Evolutionary conservation across 192 early-diverging fungal genomes (phyloP).

Genomic region (Podila clonocystis): DNA sequence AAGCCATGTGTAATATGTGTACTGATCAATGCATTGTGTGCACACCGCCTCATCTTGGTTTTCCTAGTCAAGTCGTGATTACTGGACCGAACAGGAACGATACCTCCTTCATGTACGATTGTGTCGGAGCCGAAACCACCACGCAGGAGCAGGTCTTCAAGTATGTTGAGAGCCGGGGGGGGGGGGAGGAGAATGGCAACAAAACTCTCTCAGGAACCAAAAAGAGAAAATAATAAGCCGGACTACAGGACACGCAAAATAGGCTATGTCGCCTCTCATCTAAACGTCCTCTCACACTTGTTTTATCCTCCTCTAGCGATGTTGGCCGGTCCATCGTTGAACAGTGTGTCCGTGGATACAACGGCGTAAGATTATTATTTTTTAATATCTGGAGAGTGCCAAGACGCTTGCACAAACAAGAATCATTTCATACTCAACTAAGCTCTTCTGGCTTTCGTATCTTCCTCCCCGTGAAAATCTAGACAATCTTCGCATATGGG

Average conservation of each 20-base stretch:
- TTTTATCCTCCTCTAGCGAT: conserved; percentile 27
- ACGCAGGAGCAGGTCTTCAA: conserved; percentile 59
- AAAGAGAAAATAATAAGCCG: too few relatives aligned
- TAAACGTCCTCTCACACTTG: conserved; percentile 5
- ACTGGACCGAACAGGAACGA: conserved; percentile 64
- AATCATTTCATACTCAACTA: neutral
- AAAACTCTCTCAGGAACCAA: too few relatives aligned
- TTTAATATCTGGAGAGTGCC: neutral
- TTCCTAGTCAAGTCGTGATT: conserved; percentile 38
- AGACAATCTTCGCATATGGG: conserved; percentile 79
- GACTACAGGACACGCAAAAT: too few relatives aligned
- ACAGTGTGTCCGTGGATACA: conserved; percentile 75
- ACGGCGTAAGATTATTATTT: conserved; percentile 52
- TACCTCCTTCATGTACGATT: conserved; percentile 74
- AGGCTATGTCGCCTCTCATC: neutral
- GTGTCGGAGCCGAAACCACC: conserved; percentile 65
- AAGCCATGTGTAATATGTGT: neutral
- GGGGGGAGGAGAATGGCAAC: too few relatives aligned
- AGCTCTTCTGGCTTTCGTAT: neutral
- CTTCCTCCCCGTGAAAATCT: neutral
- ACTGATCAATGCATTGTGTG: neutral
- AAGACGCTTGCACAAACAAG: neutral
- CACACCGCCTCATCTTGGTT: neutral
- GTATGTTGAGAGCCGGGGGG: conserved; percentile 7
- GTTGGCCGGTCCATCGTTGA: conserved; percentile 69